Conservation (phyloP, 257 asterid genomes). For the Primulina eburnea region DNA sequence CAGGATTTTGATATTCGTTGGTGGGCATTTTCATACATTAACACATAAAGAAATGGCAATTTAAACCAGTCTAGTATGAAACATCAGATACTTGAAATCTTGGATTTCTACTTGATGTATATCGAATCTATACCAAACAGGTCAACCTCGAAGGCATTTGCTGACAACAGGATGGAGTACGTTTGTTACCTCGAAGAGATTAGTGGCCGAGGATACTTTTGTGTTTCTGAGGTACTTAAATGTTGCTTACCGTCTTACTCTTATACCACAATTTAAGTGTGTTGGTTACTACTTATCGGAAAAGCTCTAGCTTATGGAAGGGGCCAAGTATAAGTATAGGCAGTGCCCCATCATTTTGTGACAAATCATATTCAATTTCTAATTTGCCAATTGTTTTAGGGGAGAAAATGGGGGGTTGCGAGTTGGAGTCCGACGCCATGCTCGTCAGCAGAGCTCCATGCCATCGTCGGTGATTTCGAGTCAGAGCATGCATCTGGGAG, state of each 20-base stretch:
- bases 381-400: slow-evolving; percentile 22
- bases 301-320: not conserved
- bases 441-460: slow-evolving; percentile 43
- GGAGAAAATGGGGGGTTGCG: slow-evolving; percentile 47
- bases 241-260: not conserved
- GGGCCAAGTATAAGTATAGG: not conserved
- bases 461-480: slow-evolving; percentile 58
- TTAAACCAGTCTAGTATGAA: not conserved
- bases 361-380: not conserved
- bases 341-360: not conserved
- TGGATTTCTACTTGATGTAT: not conserved
- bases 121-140: slow-evolving; percentile 25
- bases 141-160: slow-evolving; percentile 67
- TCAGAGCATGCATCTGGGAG: slow-evolving; percentile 61
- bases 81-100: not conserved
- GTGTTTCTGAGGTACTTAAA: slow-evolving; percentile 49
- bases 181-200: slow-evolving; percentile 51
- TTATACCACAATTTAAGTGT: not conserved
- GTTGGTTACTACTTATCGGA: not conserved
- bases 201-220: slow-evolving; percentile 55
- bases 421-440: slow-evolving; percentile 48
- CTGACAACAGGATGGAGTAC: slow-evolving; percentile 69
- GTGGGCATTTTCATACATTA: not conserved
- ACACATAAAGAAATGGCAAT: not conserved
- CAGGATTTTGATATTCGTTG: not conserved